Evolutionary conservation across 495 filamentous ascomycete genomes (phyloP), one percentile per base, ranked within the genome.

Genomic region (Podospora didyma): DNA sequence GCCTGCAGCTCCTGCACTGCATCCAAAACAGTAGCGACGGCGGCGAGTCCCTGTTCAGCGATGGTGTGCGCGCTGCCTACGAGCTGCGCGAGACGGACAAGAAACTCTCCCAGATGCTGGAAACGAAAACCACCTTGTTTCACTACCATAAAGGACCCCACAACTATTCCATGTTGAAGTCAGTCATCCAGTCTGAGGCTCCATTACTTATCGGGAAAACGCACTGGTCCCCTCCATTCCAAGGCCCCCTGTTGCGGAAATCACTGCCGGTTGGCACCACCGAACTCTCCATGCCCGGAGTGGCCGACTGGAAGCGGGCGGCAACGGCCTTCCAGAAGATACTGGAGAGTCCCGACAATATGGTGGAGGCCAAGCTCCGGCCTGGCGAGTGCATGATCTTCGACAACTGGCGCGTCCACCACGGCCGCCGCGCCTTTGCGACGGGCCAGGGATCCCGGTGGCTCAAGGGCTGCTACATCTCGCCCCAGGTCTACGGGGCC

Each of bases 351-450:
- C 57, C 76, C 5, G 57, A 70, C 0, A 80, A 78, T 34, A 65
- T 86, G 41, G 87, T 86, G 63, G 79, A 95, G 73, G 71, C 88
- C 44, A 88, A 85, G 67, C 68, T 97, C 58, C 68, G 85, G 42
- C 84, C 86, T 7, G 92, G 93, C 7, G 84, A 93, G 55, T 93
- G 89, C 60, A 90, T 88, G 24, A 80, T 97, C 16, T 96, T 97
- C 69, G 83, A 91, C 61, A 97, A 97, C 65, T 70, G 83, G 21
- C 78, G 90, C 7, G 74, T 93, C 4, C 65, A 92, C 35, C 93
- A 97, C 73, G 92, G 88, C 0, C 76, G 93, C 22, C 75, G 74
- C 9, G 76, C 82, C 39, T 97, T 96, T 71, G 79, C 88, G 59
- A 73, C 80, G 7, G 51, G 53, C 1, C 77, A 78, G 1, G 85